Evolutionary conservation across 331 rosid genomes (phyloP).

Genomic region (Quercus phellos): DNA sequence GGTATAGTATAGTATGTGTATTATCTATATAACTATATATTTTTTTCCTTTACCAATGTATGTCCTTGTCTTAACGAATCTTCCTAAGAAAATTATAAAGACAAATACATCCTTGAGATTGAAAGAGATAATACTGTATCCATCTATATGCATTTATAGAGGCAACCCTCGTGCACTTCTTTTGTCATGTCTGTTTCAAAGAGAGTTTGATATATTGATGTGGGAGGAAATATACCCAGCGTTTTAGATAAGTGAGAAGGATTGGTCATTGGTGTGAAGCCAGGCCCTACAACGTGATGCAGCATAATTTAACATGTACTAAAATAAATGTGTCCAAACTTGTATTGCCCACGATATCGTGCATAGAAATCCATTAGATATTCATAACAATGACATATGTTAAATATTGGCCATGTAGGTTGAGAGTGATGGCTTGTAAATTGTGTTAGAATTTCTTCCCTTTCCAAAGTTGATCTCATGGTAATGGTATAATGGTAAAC

Average conservation of each 20-base stretch:
- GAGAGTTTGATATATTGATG: neutral
- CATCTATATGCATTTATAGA: slow-evolving; percentile 20
- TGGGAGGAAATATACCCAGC: neutral
- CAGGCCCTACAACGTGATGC: neutral
- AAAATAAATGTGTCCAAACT: neutral
- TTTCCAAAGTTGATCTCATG: slow-evolving; percentile 20
- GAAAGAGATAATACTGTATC: slow-evolving; percentile 35
- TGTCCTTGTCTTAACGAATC: slow-evolving; percentile 42
- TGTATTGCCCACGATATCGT: neutral
- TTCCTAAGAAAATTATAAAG: slow-evolving; percentile 38
- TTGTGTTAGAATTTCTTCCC: slow-evolving; percentile 15
- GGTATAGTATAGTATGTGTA: slow-evolving; percentile 60
- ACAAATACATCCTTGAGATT: slow-evolving; percentile 39
- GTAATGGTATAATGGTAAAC: slow-evolving; percentile 21
- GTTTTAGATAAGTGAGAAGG: neutral
- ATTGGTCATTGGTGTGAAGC: neutral
- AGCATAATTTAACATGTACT: neutral
- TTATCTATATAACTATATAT: slow-evolving; percentile 3
- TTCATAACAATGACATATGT: neutral
- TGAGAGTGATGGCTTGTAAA: slow-evolving; percentile 2
- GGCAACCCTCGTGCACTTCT: neutral
- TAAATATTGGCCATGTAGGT: neutral
- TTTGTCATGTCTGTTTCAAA: neutral
- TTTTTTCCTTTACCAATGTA: slow-evolving; percentile 21
- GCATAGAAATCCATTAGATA: neutral